Evolutionary conservation across 805 yeast species (phyloP).

Genomic region (Suhomyces emberorum): DNA sequence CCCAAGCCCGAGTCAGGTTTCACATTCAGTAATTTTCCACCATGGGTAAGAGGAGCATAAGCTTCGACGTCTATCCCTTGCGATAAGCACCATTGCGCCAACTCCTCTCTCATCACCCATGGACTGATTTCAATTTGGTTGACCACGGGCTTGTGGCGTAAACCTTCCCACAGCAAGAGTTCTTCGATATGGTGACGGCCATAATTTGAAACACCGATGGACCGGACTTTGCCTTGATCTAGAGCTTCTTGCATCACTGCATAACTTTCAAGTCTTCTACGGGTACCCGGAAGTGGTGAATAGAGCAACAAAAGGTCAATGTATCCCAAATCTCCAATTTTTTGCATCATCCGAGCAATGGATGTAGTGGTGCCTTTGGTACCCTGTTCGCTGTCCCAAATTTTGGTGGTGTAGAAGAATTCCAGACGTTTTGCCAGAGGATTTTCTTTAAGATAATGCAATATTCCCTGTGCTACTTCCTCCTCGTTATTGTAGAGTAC

Average conservation of each 20-base stretch:
- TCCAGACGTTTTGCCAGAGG: slow-evolving; percentile 26
- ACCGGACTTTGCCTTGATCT: slow-evolving; percentile 45
- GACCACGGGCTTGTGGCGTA: slow-evolving; percentile 42
- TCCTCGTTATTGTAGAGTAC: slow-evolving; percentile 65
- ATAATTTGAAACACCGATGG: slow-evolving; percentile 64
- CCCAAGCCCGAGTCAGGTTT: slow-evolving; percentile 28
- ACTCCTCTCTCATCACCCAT: slow-evolving; percentile 44
- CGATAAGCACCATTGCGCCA: slow-evolving; percentile 26
- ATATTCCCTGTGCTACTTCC: slow-evolving; percentile 63
- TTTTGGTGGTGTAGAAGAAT: slow-evolving; percentile 57
- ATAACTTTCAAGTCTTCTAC: slow-evolving; percentile 48
- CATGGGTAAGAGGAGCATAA: slow-evolving; percentile 39
- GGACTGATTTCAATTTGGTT: slow-evolving; percentile 51
- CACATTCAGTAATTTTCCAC: slow-evolving; percentile 17
- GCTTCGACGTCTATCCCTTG: slow-evolving; percentile 33
- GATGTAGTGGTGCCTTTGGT: slow-evolving; percentile 50
- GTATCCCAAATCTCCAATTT: slow-evolving; percentile 55
- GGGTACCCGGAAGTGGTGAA: slow-evolving; percentile 46
- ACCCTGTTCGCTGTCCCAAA: slow-evolving; percentile 50
- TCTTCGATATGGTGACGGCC: slow-evolving; percentile 57
- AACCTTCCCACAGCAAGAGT: slow-evolving; percentile 43
- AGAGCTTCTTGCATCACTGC: slow-evolving; percentile 56
- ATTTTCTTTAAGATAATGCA: slow-evolving; percentile 35
- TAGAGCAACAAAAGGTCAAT: slow-evolving; percentile 71
- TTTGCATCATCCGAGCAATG: slow-evolving; percentile 50